phyloP scores from a whole-genome alignment of 352 stramenopile genomes.

The Paralagenidium karlingii region DNA sequence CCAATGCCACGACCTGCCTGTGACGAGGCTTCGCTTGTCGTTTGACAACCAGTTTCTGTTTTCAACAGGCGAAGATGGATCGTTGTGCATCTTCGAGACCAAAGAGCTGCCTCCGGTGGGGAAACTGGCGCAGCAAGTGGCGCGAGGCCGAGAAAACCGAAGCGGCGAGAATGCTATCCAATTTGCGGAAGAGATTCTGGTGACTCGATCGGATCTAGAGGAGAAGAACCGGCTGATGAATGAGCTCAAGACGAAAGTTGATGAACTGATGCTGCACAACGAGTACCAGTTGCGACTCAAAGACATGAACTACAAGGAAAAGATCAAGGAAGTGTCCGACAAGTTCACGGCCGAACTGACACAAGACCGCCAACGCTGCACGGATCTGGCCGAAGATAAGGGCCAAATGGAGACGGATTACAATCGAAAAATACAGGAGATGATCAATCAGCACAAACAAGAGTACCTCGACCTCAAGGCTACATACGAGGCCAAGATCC shows the following conservation, averaged over 20 bases:
- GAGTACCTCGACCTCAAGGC: constrained; percentile 86
- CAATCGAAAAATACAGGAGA: constrained; percentile 84
- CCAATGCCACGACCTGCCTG: constrained; percentile 67
- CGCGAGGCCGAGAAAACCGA: background rate
- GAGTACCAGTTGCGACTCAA: constrained; percentile 92
- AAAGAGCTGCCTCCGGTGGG: constrained; percentile 4
- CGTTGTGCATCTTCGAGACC: constrained; percentile 85
- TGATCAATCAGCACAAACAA: constrained; percentile 81
- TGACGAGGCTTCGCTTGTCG: constrained; percentile 59
- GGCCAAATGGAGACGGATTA: constrained; percentile 86
- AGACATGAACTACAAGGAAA: constrained; percentile 93
- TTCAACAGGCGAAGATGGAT: constrained; percentile 86
- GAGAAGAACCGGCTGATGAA: constrained; percentile 87
- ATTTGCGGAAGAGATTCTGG: constrained; percentile 88
- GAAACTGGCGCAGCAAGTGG: constrained; percentile 1
- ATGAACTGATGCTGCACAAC: constrained; percentile 90
- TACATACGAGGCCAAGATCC: constrained; percentile 85
- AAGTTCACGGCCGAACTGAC: constrained; percentile 90
- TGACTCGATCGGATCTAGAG: constrained; percentile 89
- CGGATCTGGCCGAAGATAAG: constrained; percentile 85
- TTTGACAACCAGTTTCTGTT: constrained; percentile 90
- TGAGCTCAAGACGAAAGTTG: constrained; percentile 90
- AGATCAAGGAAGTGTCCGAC: constrained; percentile 92
- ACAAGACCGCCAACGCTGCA: constrained; percentile 85
- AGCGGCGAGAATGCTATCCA: constrained; percentile 36